Evolutionary conservation across 495 filamentous ascomycete species (phyloP), one percentile per base, ranked within the genome.

Genomic region (Hypoxylon trugodes): DNA sequence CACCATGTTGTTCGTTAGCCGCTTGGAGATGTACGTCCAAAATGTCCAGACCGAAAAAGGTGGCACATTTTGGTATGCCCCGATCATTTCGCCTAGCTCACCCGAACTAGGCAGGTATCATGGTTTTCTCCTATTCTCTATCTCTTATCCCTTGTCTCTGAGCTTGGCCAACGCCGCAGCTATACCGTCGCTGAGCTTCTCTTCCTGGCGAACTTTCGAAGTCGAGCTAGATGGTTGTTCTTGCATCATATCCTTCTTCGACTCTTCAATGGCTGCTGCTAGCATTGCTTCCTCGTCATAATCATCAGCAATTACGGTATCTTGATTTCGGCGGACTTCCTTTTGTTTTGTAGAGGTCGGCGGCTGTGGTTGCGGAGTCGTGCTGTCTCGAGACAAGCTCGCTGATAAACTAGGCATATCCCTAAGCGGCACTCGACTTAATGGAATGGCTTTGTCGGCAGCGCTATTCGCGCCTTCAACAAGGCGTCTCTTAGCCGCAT

Each of bases 401-500:
- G 70, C 59, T 24, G 70, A 59, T 26, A 73, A 43, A 55, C 58
- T 49, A 19, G 62, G 58, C 70, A 72, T 68, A 30, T 74, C 66
- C 52, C 75, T 74, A 47, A 77, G 45, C 36, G 74, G 66, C 21
- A 75, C 66, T 16, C 70, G 70, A 30, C 75, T 68, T 16, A 79
- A 52, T 6, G 79, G 78, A 35, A 79, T 61, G 19, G 77, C 73
- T 30, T 71, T 69, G 50, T 77, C 75, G n/a, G 66, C 13, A 16
- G 43, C 58, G 15, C 28, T 32, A 32, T 63, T 43, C 35, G 57
- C 43, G 57, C 58, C 53, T 12, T 46, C 33, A 12, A 71, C 64
- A 6, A 78, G 54, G 2, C 77, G 80, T 26, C 82, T 73, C 71
- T 80, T 90, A 26, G 84, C 86, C 2, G 89, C 84, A 53, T 86